A percentile compares a stretch with the other conserved stretches of the same genome.
These are phyloP conservation scores for Syzygium jambos DNA, from an alignment of 345 rosid genomes.

Conservation along the genomic window DNA sequence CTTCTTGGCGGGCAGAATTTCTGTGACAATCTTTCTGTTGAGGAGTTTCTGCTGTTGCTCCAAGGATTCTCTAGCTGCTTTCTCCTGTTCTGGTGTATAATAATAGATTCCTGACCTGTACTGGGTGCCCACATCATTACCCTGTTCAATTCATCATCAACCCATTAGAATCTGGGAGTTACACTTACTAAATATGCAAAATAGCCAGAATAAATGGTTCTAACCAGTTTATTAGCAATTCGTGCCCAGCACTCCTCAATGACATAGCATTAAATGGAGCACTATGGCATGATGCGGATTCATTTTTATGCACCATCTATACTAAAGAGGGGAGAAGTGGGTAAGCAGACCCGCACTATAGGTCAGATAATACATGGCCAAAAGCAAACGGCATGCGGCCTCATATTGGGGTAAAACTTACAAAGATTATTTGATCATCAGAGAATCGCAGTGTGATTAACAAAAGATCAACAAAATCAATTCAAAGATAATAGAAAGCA, in stretches of 20 bases:
- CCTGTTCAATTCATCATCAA: constrained; percentile 26
- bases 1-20: constrained; percentile 80
- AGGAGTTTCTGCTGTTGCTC: constrained; percentile 53
- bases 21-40: constrained; percentile 68
- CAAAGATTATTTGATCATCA: neutral
- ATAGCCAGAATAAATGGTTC: neutral
- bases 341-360: neutral
- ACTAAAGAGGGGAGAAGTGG: neutral
- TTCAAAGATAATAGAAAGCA: neutral
- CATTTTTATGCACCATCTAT: neutral
- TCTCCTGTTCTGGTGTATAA: constrained; percentile 83
- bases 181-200: neutral
- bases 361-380: neutral
- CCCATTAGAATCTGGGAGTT: neutral
- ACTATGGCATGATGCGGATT: neutral
- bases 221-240: neutral
- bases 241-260: neutral
- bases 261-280: neutral
- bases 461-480: neutral
- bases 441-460: neutral
- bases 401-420: neutral
- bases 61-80: constrained; percentile 53
- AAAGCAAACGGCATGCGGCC: neutral
- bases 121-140: constrained; percentile 86
- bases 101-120: constrained; percentile 86